phyloP scores from a whole-genome alignment of 192 early-diverging fungal genomes.

The Mortierella alpina region DNA sequence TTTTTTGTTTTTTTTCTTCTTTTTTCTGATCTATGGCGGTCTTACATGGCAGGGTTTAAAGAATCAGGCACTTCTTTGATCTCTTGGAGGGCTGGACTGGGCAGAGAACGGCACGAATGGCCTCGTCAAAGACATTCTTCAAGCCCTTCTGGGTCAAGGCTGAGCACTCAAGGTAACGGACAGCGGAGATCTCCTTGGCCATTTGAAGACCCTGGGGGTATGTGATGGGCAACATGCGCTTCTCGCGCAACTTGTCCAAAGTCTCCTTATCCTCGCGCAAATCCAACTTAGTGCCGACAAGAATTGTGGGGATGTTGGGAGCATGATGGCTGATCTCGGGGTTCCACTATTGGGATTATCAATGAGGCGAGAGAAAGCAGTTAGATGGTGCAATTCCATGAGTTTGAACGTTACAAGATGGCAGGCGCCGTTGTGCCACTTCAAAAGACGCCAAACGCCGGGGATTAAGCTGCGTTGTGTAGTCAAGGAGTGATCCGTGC shows the following conservation, averaged over 20 bases:
- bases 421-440: neutral
- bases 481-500: too few relatives aligned
- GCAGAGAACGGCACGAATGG: conserved; percentile 92
- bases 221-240: conserved; percentile 88
- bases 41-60: conserved; percentile 60
- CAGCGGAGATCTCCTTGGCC: conserved; percentile 89
- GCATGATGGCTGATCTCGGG: conserved; percentile 97
- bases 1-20: neutral
- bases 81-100: conserved; percentile 74
- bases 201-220: conserved; percentile 90
- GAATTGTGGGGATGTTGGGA: conserved; percentile 90
- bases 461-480: neutral
- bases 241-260: conserved; percentile 88
- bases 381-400: neutral
- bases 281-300: conserved; percentile 98
- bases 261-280: conserved; percentile 93
- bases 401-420: too few relatives aligned
- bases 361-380: neutral
- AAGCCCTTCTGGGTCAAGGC: conserved; percentile 97
- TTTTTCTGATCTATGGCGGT: neutral
- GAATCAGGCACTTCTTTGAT: conserved; percentile 79
- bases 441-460: too few relatives aligned
- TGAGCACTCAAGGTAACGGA: conserved; percentile 97
- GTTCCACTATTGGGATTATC: conserved; percentile 74
- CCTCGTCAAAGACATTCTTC: conserved; percentile 99